Percentiles rank a stretch among this genome's conserved stretches.
Evolutionary conservation across 352 stramenopile species (phyloP).

Genomic region (Globisporangium heterothallicum): DNA sequence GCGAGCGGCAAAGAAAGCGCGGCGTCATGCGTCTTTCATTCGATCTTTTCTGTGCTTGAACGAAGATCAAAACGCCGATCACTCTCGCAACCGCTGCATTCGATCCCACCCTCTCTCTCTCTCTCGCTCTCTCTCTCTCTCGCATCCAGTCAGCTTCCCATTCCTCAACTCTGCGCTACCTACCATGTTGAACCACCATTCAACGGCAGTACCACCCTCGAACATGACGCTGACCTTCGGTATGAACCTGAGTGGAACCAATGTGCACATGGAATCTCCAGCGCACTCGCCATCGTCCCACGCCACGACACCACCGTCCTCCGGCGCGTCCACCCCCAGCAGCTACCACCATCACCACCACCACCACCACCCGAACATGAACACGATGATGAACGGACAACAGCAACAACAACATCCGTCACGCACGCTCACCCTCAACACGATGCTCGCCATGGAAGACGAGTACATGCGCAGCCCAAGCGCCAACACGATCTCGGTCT

Average conservation of each 20-base stretch:
- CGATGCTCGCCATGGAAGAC: slow-evolving; percentile 29
- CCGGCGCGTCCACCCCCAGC: slow-evolving; percentile 3
- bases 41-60: slow-evolving; percentile 24
- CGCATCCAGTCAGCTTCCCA: background rate
- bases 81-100: background rate
- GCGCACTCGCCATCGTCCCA: slow-evolving; percentile 4
- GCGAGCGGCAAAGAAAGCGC: background rate
- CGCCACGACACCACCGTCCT: slow-evolving; percentile 5
- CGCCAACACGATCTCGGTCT: slow-evolving; percentile 16
- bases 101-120: background rate
- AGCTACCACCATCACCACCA: background rate
- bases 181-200: background rate
- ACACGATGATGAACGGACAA: background rate
- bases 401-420: slow-evolving; percentile 7
- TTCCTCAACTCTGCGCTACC: background rate
- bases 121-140: background rate
- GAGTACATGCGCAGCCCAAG: slow-evolving; percentile 31
- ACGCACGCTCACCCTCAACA: slow-evolving; percentile 15
- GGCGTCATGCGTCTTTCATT: slow-evolving; percentile 15
- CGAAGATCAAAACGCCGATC: background rate
- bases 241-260: background rate
- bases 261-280: background rate
- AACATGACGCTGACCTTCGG: background rate
- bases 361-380: slow-evolving; percentile 5
- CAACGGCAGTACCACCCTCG: background rate